Percentiles rank a stretch among this genome's conserved stretches.
Conservation (phyloP, 495 filamentous ascomycete species). For the Aspergillus biplanus region DNA sequence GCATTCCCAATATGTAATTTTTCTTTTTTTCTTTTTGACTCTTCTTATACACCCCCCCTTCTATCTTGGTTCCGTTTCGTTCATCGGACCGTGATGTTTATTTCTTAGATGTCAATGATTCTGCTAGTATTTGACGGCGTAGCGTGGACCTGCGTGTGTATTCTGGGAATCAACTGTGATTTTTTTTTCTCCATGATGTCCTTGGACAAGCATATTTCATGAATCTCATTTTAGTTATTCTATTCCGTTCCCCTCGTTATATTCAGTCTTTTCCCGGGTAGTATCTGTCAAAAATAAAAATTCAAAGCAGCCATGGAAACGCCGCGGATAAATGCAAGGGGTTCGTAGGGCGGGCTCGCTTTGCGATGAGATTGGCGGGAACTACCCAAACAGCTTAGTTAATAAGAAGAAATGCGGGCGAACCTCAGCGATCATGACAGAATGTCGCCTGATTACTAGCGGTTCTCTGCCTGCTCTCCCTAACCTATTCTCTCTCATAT, state of each 20-base stretch:
- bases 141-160: conserved; percentile 15
- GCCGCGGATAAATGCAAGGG: too few species aligned
- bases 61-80: not conserved
- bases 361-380: not conserved
- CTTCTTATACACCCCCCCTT: conserved; percentile 1
- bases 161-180: not conserved
- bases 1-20: conserved; percentile 16
- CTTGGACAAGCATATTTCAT: too few species aligned
- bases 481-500: conserved; percentile 2
- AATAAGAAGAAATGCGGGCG: conserved; percentile 24
- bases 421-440: conserved; percentile 42
- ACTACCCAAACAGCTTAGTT: conserved; percentile 22
- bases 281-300: too few species aligned
- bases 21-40: conserved; percentile 13
- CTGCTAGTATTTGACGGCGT: conserved; percentile 29
- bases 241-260: too few species aligned
- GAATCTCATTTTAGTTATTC: too few species aligned
- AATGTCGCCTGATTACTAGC: conserved; percentile 28
- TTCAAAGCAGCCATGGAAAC: too few species aligned
- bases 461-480: conserved; percentile 14
- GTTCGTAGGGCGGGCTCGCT: too few species aligned
- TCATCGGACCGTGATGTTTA: conserved; percentile 6
- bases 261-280: too few species aligned
- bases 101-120: conserved; percentile 29
- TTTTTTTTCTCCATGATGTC: too few species aligned